These are phyloP conservation scores for Bipolaris victoriae DNA, from an alignment of 2,329 filamentous ascomycete species.

Conservation along the genomic window DNA sequence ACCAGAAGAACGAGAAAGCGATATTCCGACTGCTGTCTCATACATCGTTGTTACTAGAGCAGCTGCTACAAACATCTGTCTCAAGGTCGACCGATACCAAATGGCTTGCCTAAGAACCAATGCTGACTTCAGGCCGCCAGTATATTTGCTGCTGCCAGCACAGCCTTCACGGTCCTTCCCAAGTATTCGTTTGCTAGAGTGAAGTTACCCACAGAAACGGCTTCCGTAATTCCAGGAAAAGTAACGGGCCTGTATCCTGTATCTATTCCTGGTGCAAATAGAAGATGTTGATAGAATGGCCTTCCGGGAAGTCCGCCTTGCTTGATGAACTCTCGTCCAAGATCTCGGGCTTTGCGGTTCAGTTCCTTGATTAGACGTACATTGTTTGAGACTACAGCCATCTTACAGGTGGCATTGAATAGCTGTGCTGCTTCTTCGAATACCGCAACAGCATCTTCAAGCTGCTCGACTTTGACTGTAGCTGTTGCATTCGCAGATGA, in stretches of 20 bases:
- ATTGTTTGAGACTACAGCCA: conserved; percentile 34
- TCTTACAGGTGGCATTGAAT: conserved; percentile 34
- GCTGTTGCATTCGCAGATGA: conserved; percentile 4
- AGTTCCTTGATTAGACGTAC: conserved; percentile 33
- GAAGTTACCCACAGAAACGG: conserved; percentile 32
- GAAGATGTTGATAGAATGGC: conserved; percentile 54
- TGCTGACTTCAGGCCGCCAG: background rate
- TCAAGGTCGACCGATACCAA: background rate
- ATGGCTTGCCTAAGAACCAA: background rate
- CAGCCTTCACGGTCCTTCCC: conserved; percentile 35
- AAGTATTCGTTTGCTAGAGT: conserved; percentile 38
- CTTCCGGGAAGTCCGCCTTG: conserved; percentile 53
- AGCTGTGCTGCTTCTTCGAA: conserved; percentile 39
- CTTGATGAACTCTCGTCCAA: conserved; percentile 53
- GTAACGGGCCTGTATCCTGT: conserved; percentile 46
- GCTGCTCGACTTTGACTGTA: background rate
- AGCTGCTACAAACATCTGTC: background rate
- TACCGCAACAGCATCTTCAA: conserved; percentile 42
- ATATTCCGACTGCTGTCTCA: background rate
- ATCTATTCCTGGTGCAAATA: conserved; percentile 55
- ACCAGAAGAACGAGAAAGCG: background rate
- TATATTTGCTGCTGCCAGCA: conserved; percentile 39
- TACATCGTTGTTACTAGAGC: background rate
- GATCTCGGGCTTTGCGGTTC: conserved; percentile 53
- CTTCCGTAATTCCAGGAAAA: conserved; percentile 44